These are phyloP conservation scores for Chrysoporthe austroafricana DNA, from an alignment of 2,329 filamentous ascomycete genomes.

Conservation along the genomic window DNA sequence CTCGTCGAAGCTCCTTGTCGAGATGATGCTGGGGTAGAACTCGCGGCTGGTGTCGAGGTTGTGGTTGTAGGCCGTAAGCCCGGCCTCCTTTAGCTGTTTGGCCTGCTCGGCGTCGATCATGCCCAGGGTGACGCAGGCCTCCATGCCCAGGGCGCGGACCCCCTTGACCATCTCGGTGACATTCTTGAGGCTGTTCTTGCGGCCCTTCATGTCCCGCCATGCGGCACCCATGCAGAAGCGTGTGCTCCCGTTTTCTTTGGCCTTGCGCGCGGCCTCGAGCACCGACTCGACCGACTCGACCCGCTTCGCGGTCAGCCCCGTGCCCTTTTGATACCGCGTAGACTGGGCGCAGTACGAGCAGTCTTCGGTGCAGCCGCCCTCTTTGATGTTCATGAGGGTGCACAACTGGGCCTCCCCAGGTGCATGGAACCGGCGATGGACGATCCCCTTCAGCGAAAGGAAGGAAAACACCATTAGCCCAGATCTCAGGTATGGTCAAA, in stretches of 20 bases:
- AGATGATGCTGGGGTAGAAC: conserved; percentile 85
- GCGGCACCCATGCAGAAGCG: conserved; percentile 95
- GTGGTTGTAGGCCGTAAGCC: conserved; percentile 91
- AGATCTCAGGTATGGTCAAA: conserved; percentile 7
- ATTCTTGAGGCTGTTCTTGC: conserved; percentile 81
- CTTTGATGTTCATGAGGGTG: conserved; percentile 97
- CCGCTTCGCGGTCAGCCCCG: conserved; percentile 79
- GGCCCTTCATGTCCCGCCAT: conserved; percentile 91
- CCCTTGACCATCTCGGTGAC: conserved; percentile 86
- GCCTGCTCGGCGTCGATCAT: conserved; percentile 88
- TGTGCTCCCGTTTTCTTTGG: conserved; percentile 83
- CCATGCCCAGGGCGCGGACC: conserved; percentile 82
- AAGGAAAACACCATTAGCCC: conserved; percentile 10
- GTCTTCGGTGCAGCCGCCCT: conserved; percentile 88
- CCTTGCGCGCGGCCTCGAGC: conserved; percentile 74
- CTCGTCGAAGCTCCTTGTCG: conserved; percentile 86
- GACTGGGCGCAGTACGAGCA: conserved; percentile 94
- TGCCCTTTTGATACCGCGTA: conserved; percentile 76
- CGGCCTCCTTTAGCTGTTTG: conserved; percentile 78
- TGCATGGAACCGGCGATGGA: conserved; percentile 86
- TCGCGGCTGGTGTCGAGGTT: conserved; percentile 90
- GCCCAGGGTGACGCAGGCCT: conserved; percentile 89
- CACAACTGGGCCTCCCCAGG: conserved; percentile 87
- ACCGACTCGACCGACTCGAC: conserved; percentile 81
- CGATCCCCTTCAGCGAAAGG: conserved; percentile 58